These are phyloP conservation scores for Trichoderma simmonsii DNA, from an alignment of 2,329 filamentous ascomycete genomes.

Conservation along the genomic window DNA sequence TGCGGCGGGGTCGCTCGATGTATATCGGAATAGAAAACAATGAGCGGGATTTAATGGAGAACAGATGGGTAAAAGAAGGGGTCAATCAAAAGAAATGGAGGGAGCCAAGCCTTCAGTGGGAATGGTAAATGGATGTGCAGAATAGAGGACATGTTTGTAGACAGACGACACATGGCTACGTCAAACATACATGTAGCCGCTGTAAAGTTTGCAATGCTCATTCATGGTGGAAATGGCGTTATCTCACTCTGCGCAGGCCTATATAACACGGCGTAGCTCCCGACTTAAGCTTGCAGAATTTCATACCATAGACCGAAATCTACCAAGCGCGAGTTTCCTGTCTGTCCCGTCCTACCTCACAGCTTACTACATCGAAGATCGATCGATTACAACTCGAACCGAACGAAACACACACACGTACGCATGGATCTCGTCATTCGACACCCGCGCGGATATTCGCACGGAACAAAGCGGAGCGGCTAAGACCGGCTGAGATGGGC, in stretches of 20 bases:
- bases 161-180: not conserved
- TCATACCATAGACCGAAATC: not conserved
- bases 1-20: not conserved
- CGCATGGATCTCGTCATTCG: not conserved
- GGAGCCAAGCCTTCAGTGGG: not conserved
- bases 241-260: not conserved
- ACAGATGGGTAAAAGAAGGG: not conserved
- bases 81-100: not conserved
- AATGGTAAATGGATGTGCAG: not conserved
- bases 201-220: not conserved
- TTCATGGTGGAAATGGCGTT: not conserved
- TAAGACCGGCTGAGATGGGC: conserved; percentile 10
- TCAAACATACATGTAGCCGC: not conserved
- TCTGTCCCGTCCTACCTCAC: not conserved
- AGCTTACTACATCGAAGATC: not conserved
- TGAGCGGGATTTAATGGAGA: not conserved
- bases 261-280: not conserved
- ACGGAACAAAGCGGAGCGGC: conserved; percentile 1
- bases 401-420: not conserved
- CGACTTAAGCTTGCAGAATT: not conserved
- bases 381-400: not conserved
- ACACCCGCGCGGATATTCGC: not conserved
- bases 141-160: not conserved
- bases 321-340: not conserved
- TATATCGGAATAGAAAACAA: not conserved